phyloP scores from a whole-genome alignment of 768 basidiomycete genomes.

The Pulveroboletus ravenelii region DNA sequence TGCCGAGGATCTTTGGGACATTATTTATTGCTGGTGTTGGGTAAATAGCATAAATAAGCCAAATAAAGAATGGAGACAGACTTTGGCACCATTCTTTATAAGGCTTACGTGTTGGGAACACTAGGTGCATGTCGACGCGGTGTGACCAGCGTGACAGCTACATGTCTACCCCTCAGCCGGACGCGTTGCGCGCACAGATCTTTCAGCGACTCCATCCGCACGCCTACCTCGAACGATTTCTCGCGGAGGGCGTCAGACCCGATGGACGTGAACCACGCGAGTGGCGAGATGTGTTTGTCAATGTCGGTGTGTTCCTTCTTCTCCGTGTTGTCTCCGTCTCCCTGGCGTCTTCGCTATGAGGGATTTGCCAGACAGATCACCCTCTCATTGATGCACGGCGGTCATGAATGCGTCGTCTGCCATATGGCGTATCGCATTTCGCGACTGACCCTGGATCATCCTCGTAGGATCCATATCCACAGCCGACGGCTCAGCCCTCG shows the following conservation, averaged over 20 bases:
- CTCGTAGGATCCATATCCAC: conserved; percentile 84
- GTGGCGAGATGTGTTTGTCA: conserved; percentile 75
- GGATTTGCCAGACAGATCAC: no score
- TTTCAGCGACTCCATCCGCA: conserved; percentile 90
- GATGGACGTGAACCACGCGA: conserved; percentile 70
- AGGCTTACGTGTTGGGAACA: no score
- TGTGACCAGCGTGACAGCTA: conserved; percentile 22
- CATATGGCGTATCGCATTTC: neutral
- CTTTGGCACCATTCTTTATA: no score
- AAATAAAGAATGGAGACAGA: no score
- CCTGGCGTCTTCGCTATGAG: no score
- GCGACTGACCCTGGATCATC: neutral
- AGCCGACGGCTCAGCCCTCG: conserved; percentile 88
- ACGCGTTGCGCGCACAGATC: conserved; percentile 36
- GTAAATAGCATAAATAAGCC: no score
- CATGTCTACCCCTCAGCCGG: conserved; percentile 16
- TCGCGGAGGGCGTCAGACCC: conserved; percentile 72
- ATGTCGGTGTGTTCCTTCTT: conserved; percentile 59
- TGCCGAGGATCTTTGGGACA: no score
- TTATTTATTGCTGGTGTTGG: no score
- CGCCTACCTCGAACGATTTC: conserved; percentile 82
- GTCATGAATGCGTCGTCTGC: neutral
- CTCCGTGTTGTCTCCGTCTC: neutral
- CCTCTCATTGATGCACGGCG: no score
- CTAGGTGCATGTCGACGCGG: no score